phyloP scores from a whole-genome alignment of 192 early-diverging fungal species.

The Kappamyces sp. region DNA sequence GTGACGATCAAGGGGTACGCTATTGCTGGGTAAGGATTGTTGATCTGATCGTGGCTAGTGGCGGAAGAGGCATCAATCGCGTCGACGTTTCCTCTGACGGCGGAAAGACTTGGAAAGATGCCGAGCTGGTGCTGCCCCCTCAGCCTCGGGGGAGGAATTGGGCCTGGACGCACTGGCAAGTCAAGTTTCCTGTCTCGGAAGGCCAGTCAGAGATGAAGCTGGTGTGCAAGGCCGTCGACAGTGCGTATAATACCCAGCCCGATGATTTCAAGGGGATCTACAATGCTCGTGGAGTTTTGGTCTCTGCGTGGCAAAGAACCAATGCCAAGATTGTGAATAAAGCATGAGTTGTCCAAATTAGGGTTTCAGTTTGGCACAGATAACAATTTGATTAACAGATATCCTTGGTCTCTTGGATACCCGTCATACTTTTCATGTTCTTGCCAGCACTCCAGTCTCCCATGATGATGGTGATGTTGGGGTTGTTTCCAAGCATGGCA shows the following conservation, averaged over 20 bases:
- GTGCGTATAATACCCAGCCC: conserved; percentile 82
- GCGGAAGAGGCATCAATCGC: conserved; percentile 35
- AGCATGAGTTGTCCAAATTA: not conserved
- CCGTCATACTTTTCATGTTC: too few relatives aligned
- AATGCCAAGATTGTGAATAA: conserved; percentile 11
- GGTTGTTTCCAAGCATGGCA: too few relatives aligned
- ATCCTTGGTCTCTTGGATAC: too few relatives aligned
- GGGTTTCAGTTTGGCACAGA: not conserved
- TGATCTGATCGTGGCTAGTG: not conserved
- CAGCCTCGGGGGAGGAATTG: conserved; percentile 41
- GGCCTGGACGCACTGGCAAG: conserved; percentile 85
- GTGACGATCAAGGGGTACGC: conserved; percentile 48
- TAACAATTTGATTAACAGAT: too few relatives aligned
- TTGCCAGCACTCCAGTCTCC: too few relatives aligned
- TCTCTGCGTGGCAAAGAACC: conserved; percentile 41
- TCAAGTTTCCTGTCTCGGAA: conserved; percentile 37
- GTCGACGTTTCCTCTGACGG: conserved; percentile 53
- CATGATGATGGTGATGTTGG: too few relatives aligned
- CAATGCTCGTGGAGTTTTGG: conserved; percentile 44
- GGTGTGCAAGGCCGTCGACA: conserved; percentile 80
- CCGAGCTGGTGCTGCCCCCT: conserved; percentile 35
- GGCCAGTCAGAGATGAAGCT: conserved; percentile 45
- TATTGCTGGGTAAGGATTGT: conserved; percentile 5
- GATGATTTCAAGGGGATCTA: conserved; percentile 42
- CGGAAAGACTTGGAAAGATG: conserved; percentile 73